A percentile compares a stretch with the other conserved stretches of the same genome.
Evolutionary conservation across 108 stramenopile species (phyloP).

Genomic region (Bacterosira constricta): DNA sequence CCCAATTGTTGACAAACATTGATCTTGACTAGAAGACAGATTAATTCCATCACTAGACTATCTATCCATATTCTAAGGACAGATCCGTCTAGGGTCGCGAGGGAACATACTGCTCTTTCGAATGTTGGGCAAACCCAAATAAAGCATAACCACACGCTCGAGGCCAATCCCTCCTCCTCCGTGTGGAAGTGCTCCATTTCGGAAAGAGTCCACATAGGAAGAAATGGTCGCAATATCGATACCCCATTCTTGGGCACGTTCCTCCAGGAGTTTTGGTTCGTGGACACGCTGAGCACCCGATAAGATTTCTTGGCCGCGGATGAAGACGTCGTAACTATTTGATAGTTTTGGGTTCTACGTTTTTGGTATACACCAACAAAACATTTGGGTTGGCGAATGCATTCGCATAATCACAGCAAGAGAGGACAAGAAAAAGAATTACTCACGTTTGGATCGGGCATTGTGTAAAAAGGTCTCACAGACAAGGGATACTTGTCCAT

Average conservation of each 20-base stretch:
- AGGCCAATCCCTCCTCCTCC: slow-evolving; percentile 98
- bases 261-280: slow-evolving; percentile 91
- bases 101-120: slow-evolving; percentile 98
- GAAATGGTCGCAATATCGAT: slow-evolving; percentile 90
- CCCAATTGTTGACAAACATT: too few species aligned
- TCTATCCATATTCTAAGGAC: slow-evolving; percentile 87
- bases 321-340: slow-evolving; percentile 99
- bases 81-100: slow-evolving; percentile 95
- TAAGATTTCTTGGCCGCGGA: slow-evolving; percentile 99
- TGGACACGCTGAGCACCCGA: slow-evolving; percentile 99
- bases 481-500: slow-evolving; percentile 99
- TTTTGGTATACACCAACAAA: background rate
- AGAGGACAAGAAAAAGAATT: background rate
- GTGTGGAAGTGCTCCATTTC: slow-evolving; percentile 96
- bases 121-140: slow-evolving; percentile 96
- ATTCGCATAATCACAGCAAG: background rate
- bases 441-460: slow-evolving; percentile 92
- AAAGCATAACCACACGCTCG: slow-evolving; percentile 99
- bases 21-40: too few species aligned
- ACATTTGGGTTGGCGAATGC: too few species aligned
- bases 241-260: slow-evolving; percentile 89
- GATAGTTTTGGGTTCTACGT: slow-evolving; percentile 83
- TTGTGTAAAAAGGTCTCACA: slow-evolving; percentile 99
- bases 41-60: too few species aligned
- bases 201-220: slow-evolving; percentile 95